Evolutionary conservation across 2,329 filamentous ascomycete genomes (phyloP).

Genomic region (Amylocarpus encephaloides): DNA sequence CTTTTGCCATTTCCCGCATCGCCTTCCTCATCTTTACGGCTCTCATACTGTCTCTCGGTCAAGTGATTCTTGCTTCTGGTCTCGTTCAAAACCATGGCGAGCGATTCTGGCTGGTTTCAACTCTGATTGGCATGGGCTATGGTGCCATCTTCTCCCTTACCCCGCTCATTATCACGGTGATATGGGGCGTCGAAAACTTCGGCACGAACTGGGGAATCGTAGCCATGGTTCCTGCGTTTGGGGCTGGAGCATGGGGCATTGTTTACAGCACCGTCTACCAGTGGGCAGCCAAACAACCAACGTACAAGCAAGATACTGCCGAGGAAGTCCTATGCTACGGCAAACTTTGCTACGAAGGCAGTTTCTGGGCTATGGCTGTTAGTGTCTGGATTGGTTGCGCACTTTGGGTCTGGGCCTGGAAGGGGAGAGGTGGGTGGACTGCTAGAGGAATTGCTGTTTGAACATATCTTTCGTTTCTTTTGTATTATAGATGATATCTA

Average conservation of each 20-base stretch:
- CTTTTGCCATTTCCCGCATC: slow-evolving; percentile 67
- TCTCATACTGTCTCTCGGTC: slow-evolving; percentile 65
- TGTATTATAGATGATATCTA: slow-evolving; percentile 1
- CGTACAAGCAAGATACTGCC: slow-evolving; percentile 34
- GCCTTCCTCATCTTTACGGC: slow-evolving; percentile 72
- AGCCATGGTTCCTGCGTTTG: slow-evolving; percentile 81
- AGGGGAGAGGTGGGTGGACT: slow-evolving; percentile 68
- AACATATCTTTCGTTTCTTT: neutral
- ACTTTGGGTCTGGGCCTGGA: slow-evolving; percentile 71
- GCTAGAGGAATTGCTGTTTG: slow-evolving; percentile 66
- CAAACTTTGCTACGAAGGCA: slow-evolving; percentile 68
- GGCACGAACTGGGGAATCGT: slow-evolving; percentile 97
- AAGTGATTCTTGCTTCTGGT: slow-evolving; percentile 72
- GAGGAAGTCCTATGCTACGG: slow-evolving; percentile 70
- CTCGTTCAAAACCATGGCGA: slow-evolving; percentile 65
- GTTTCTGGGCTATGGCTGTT: slow-evolving; percentile 79
- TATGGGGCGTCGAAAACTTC: slow-evolving; percentile 98
- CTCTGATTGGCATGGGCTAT: slow-evolving; percentile 82
- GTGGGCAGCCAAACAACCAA: slow-evolving; percentile 46
- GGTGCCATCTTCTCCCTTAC: slow-evolving; percentile 85
- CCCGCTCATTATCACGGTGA: slow-evolving; percentile 89
- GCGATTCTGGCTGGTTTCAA: slow-evolving; percentile 80
- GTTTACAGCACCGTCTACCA: slow-evolving; percentile 83
- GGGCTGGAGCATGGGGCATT: slow-evolving; percentile 83
- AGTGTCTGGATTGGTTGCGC: slow-evolving; percentile 73